Conservation (phyloP, 2,329 filamentous ascomycete species). For the Graphium sp. region DNA sequence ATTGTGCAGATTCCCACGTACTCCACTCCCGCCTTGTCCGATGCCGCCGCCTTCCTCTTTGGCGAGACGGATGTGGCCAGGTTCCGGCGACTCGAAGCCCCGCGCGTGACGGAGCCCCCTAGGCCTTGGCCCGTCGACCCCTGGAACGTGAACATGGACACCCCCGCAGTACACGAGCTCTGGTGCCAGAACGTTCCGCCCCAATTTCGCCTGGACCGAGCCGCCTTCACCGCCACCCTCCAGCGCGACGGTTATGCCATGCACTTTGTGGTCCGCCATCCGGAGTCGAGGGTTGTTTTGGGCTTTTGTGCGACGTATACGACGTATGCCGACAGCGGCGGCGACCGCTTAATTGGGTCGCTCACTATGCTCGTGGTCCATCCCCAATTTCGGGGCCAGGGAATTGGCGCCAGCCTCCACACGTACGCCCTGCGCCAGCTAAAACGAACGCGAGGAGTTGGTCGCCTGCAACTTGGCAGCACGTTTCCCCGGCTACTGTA, state of each 20-base stretch:
- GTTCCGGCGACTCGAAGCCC: too few species aligned
- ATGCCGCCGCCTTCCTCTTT: constrained; percentile 34
- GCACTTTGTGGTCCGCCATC: constrained; percentile 38
- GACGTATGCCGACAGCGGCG: constrained; percentile 34
- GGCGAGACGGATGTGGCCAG: constrained; percentile 11
- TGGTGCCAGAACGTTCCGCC: constrained; percentile 27
- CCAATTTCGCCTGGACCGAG: constrained; percentile 25
- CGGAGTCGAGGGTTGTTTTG: constrained; percentile 20
- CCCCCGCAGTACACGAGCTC: constrained; percentile 22
- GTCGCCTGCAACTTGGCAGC: constrained; percentile 36
- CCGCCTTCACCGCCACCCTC: constrained; percentile 26
- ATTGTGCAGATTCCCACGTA: constrained; percentile 32
- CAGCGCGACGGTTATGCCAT: constrained; percentile 36
- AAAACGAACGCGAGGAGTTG: constrained; percentile 30
- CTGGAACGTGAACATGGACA: constrained; percentile 20
- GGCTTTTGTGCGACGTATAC: constrained; percentile 46
- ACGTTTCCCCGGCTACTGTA: constrained; percentile 41
- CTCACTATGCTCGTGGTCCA: constrained; percentile 36
- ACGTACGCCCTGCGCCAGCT: constrained; percentile 31
- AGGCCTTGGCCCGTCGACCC: constrained; percentile 22
- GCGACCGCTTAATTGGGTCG: constrained; percentile 35
- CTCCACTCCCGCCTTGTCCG: constrained; percentile 25
- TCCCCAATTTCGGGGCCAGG: constrained; percentile 25
- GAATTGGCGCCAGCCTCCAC: constrained; percentile 36
- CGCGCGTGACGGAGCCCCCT: constrained; percentile 13